These are phyloP conservation scores for Thraustochytrium striatum DNA, from an alignment of 352 stramenopile genomes.

Conservation along the genomic window DNA sequence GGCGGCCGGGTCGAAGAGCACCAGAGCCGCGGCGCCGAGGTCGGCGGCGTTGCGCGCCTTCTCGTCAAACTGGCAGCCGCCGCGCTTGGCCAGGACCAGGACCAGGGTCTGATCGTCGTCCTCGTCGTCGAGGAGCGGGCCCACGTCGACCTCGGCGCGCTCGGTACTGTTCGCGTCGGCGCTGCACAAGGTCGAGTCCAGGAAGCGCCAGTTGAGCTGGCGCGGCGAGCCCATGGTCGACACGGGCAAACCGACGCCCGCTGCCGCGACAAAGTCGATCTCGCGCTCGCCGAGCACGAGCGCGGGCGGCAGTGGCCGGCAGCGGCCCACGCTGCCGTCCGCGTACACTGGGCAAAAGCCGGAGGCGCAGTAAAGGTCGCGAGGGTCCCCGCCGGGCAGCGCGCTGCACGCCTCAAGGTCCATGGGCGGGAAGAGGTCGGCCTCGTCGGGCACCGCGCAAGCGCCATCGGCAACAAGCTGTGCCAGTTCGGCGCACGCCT, in stretches of 20 bases:
- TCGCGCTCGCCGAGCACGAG: constrained; percentile 14
- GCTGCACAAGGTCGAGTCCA: neutral
- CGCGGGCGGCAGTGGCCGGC: neutral
- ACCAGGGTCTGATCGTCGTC: constrained; percentile 6
- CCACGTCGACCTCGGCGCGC: neutral
- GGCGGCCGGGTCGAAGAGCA: constrained; percentile 5
- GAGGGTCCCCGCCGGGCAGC: neutral
- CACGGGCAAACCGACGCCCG: constrained; percentile 35
- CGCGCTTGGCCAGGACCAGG: constrained; percentile 1
- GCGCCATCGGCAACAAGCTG: too few relatives aligned
- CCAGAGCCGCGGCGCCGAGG: neutral
- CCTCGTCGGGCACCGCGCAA: too few relatives aligned
- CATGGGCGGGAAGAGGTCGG: too few relatives aligned
- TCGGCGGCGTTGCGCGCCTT: neutral
- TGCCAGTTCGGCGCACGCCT: constrained; percentile 26
- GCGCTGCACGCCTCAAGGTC: too few relatives aligned
- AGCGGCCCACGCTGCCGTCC: neutral
- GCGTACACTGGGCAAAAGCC: constrained; percentile 16
- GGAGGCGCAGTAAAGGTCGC: constrained; percentile 1
- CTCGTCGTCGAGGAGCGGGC: too few relatives aligned
- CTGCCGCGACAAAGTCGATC: constrained; percentile 36
- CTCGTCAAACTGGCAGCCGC: neutral
- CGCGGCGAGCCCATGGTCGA: neutral
- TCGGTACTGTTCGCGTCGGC: too few relatives aligned
- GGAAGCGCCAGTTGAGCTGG: neutral